Base-by-base conservation (phyloP, 306 rosid genomes). In the Phaseolus lunatus region DNA sequence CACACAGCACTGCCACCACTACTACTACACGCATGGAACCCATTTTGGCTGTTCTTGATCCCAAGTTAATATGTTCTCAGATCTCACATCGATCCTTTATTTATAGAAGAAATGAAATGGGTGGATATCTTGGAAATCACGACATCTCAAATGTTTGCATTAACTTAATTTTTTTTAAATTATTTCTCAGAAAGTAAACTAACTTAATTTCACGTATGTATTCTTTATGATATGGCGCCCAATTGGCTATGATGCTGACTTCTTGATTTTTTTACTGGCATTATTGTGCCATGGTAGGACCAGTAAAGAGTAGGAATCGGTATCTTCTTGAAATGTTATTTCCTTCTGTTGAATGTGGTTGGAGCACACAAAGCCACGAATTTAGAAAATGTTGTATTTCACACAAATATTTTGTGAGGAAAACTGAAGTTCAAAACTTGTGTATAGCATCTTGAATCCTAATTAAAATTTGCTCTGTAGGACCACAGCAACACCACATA, bases 31-130 rank as follows among this genome's bases (percentile, higher is more conserved):
- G 31, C 53, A 52, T 64, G 12, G n/a, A 69, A 63, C 56, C 50
- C 58, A 54, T 82, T 53, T 43, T 53, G 11, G 3, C 4, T 56
- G 1, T 11, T 22, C 26, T 35, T 39, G 20, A 18, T 29, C 3
- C 11, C 29, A 4, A 33, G 19, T 39, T 58, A 27, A 15, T 61
- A 13, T 49, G 59, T 4, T 41, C 8, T 39, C 12, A 15, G 24
- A 39, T 23, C 56, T 45, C 27, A 14, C 4, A 0, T 35, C 4
- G 7, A 68, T 45, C 59, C 45, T 45, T 70, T 18, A 78, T 82
- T 82, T 82, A 77, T 77, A 77, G 58, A 53, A 71, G 58, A 53
- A 27, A 48, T 35, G 8, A 18, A 24, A 33, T 45, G 19, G 77
- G 23, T 67, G 22, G 39, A 74, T 35, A 29, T 23, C 64, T 58